phyloP scores from a whole-genome alignment of 192 early-diverging fungal genomes.

The Linnemannia exigua region DNA sequence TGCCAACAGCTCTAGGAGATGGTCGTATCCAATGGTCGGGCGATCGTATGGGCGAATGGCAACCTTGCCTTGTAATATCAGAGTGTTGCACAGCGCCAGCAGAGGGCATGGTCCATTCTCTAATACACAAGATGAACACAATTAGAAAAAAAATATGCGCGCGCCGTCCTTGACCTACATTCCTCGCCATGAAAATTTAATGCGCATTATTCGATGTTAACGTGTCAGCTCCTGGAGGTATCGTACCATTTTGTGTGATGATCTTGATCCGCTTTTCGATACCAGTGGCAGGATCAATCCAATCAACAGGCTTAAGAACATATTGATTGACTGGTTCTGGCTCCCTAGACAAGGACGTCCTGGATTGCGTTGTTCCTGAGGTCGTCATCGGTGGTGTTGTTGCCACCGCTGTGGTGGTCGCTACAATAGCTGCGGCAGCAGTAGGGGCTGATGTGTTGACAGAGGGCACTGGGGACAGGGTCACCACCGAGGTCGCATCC shows the following conservation, averaged over 20 bases:
- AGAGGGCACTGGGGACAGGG: neutral
- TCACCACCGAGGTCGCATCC: constrained; percentile 1
- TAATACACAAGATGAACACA: constrained; percentile 27
- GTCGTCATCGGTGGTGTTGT: neutral
- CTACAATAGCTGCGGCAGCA: neutral
- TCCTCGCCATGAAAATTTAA: neutral
- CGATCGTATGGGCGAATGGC: constrained; percentile 66
- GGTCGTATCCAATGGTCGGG: constrained; percentile 72
- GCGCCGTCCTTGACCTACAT: neutral
- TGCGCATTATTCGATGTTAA: neutral
- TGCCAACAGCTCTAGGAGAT: constrained; percentile 79
- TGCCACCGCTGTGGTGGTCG: neutral
- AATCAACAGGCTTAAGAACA: constrained; percentile 81
- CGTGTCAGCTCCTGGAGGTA: neutral
- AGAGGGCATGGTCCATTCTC: constrained; percentile 95
- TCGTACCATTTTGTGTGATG: constrained; percentile 86
- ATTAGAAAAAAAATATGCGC: neutral
- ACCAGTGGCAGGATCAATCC: constrained; percentile 66
- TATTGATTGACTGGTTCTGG: constrained; percentile 62
- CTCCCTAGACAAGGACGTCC: constrained; percentile 3
- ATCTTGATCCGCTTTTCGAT: constrained; percentile 73
- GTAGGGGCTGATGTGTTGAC: neutral
- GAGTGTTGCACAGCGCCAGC: constrained; percentile 86
- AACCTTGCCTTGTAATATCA: constrained; percentile 81
- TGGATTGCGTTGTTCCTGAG: neutral